A percentile compares a stretch with the other conserved stretches of the same genome.
Conservation (phyloP, 192 early-diverging fungal genomes). For the Coemansia sp. region DNA sequence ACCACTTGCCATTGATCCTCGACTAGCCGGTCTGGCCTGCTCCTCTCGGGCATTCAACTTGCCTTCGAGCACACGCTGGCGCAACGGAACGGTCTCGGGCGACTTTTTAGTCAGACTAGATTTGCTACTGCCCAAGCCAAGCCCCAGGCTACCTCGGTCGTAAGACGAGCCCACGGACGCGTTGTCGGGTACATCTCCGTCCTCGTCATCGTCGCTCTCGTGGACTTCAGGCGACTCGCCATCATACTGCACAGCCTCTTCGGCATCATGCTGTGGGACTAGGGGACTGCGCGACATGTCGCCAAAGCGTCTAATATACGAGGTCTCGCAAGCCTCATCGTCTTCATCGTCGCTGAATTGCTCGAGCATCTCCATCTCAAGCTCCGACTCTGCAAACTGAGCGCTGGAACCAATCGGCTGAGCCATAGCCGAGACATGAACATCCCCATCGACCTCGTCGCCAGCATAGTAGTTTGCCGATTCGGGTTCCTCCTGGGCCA, state of each 20-base stretch:
- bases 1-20: slow-evolving; percentile 15
- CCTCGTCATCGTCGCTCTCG: slow-evolving; percentile 4
- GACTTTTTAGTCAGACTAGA: slow-evolving; percentile 18
- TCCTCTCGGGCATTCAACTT: slow-evolving; percentile 7
- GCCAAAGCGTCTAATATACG: slow-evolving; percentile 50
- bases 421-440: slow-evolving; percentile 16
- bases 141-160: slow-evolving; percentile 49
- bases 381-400: slow-evolving; percentile 22
- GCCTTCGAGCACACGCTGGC: slow-evolving; percentile 37
- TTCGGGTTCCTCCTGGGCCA: slow-evolving; percentile 9
- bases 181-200: slow-evolving; percentile 21
- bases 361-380: slow-evolving; percentile 28
- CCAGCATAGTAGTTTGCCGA: slow-evolving; percentile 13
- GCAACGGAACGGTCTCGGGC: slow-evolving; percentile 18
- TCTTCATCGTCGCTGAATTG: slow-evolving; percentile 45
- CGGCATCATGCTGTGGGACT: background rate
- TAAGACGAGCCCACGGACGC: slow-evolving; percentile 41
- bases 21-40: slow-evolving; percentile 15
- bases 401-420: slow-evolving; percentile 12
- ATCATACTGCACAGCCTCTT: background rate
- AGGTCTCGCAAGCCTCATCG: slow-evolving; percentile 29
- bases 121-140: slow-evolving; percentile 31
- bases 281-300: slow-evolving; percentile 13
- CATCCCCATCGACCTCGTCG: background rate
- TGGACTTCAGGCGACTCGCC: slow-evolving; percentile 1